Conservation (phyloP, 116 monocot species). For the Zostera marina region DNA sequence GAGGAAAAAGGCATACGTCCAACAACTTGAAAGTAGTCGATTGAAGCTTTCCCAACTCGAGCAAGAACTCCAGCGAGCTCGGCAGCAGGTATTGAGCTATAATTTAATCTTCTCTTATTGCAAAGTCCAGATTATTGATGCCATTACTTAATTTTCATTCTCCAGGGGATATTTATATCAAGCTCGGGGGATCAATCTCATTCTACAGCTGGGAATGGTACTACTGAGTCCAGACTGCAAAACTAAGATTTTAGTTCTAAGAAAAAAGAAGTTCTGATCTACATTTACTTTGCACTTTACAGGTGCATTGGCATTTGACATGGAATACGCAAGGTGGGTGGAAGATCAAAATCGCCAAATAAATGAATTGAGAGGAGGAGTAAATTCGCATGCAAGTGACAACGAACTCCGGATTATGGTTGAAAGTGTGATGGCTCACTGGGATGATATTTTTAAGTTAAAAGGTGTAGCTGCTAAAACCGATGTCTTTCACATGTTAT, state of each 20-base stretch:
- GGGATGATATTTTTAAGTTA: slow-evolving; percentile 74
- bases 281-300: neutral
- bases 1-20: slow-evolving; percentile 84
- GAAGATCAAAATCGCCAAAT: slow-evolving; percentile 85
- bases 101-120: neutral
- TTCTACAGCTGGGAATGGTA: slow-evolving; percentile 81
- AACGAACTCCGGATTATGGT: slow-evolving; percentile 59
- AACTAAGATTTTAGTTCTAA: no score
- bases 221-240: neutral
- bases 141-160: neutral
- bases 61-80: slow-evolving; percentile 76
- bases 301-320: slow-evolving; percentile 89
- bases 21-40: slow-evolving; percentile 75
- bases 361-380: slow-evolving; percentile 72
- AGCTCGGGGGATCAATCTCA: slow-evolving; percentile 75
- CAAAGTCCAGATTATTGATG: neutral
- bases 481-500: slow-evolving; percentile 91
- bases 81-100: slow-evolving; percentile 31
- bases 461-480: slow-evolving; percentile 74
- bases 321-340: slow-evolving; percentile 83
- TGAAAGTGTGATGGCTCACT: slow-evolving; percentile 65
- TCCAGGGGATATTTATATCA: slow-evolving; percentile 94
- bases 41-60: slow-evolving; percentile 85
- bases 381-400: slow-evolving; percentile 87
- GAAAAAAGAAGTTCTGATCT: neutral